Percentiles rank a stretch among this genome's conserved stretches.
phyloP scores from a whole-genome alignment of 2,329 filamentous ascomycete genomes.

The Alternaria viburni region DNA sequence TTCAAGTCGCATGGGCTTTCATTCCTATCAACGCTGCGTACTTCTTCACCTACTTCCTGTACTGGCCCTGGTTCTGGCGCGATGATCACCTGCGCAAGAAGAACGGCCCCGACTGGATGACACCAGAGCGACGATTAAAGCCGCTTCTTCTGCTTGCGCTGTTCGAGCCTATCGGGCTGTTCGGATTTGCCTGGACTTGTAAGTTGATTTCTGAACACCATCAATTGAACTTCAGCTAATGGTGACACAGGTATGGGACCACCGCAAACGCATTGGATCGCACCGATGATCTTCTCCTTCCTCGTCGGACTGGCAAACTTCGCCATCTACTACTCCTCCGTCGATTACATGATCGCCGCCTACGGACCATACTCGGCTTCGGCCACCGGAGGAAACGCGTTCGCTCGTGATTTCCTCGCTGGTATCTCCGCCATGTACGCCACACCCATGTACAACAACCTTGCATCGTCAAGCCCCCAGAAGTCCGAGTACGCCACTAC shows the following conservation, averaged over 20 bases:
- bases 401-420: slow-evolving; percentile 74
- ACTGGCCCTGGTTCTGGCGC: slow-evolving; percentile 57
- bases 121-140: slow-evolving; percentile 67
- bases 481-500: slow-evolving; percentile 58
- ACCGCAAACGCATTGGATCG: slow-evolving; percentile 68
- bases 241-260: slow-evolving; percentile 56
- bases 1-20: slow-evolving; percentile 63
- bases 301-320: slow-evolving; percentile 75
- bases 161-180: slow-evolving; percentile 68
- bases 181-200: slow-evolving; percentile 73
- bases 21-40: slow-evolving; percentile 65
- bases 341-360: slow-evolving; percentile 78
- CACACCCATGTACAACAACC: slow-evolving; percentile 59
- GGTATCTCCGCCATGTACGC: slow-evolving; percentile 73
- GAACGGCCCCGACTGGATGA: slow-evolving; percentile 56
- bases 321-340: slow-evolving; percentile 75
- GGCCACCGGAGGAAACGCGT: slow-evolving; percentile 77
- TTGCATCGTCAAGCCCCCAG: slow-evolving; percentile 44
- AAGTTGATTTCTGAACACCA: background rate
- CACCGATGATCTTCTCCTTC: slow-evolving; percentile 67
- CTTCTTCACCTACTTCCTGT: slow-evolving; percentile 65
- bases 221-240: background rate
- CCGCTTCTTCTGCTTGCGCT: slow-evolving; percentile 67
- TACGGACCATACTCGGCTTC: slow-evolving; percentile 76
- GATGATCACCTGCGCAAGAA: slow-evolving; percentile 49